A percentile compares a stretch with the other conserved stretches of the same genome.
Conservation (phyloP, 805 yeast genomes). For the Zygosaccharomyces bailii region DNA sequence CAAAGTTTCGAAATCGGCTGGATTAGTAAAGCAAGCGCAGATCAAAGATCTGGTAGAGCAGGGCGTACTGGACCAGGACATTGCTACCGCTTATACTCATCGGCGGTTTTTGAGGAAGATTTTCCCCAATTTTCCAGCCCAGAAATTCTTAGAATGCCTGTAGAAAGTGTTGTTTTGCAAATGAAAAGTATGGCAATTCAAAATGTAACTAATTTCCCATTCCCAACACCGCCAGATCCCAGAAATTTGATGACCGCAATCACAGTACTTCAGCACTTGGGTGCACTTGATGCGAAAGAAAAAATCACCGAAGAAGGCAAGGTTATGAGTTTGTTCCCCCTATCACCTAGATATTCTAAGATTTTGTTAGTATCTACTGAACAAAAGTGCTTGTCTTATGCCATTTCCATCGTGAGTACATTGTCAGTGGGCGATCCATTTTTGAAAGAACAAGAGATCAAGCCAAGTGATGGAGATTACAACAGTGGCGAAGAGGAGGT, state of each 20-base stretch:
- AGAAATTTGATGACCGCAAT: conserved; percentile 60
- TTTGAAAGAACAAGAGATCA: conserved; percentile 68
- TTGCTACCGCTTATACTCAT: conserved; percentile 85
- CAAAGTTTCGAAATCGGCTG: conserved; percentile 89
- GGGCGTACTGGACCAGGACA: conserved; percentile 99
- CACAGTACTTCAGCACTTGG: conserved; percentile 61
- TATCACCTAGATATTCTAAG: conserved; percentile 90
- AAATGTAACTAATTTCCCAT: conserved; percentile 86
- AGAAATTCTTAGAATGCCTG: conserved; percentile 92
- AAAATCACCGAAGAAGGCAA: conserved; percentile 73
- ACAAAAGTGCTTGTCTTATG: conserved; percentile 75
- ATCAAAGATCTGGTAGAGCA: conserved; percentile 94
- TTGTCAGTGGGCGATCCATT: conserved; percentile 93
- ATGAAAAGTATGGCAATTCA: conserved; percentile 98
- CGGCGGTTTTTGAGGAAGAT: conserved; percentile 87
- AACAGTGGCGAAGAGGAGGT: conserved; percentile 20
- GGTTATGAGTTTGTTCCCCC: conserved; percentile 86
- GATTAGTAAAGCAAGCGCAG: conserved; percentile 94
- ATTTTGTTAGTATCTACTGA: conserved; percentile 87
- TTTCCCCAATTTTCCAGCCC: conserved; percentile 82
- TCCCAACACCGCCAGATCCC: conserved; percentile 88
- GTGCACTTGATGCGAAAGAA: conserved; percentile 61
- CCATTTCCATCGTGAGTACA: conserved; percentile 89
- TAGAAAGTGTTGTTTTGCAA: conserved; percentile 88
- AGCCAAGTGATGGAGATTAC: conserved; percentile 41